These are phyloP conservation scores for Neonectria punicea DNA, from an alignment of 2,329 filamentous ascomycete species.

Conservation along the genomic window DNA sequence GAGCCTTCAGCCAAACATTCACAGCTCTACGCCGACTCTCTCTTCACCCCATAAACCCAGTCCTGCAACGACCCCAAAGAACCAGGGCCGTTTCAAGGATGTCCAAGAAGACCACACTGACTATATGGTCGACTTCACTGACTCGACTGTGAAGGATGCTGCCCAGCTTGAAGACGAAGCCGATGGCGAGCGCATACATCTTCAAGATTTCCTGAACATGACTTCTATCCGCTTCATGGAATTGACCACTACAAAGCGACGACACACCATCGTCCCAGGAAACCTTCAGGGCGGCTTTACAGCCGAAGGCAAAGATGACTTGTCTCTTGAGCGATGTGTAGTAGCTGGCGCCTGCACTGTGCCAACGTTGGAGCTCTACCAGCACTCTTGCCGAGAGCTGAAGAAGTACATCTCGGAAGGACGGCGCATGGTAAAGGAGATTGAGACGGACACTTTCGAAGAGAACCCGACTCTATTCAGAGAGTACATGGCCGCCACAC, in stretches of 20 bases:
- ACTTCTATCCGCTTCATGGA: conserved; percentile 99
- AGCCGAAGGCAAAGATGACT: conserved; percentile 58
- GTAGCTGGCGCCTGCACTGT: conserved; percentile 91
- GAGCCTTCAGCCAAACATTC: conserved; percentile 55
- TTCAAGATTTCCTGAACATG: conserved; percentile 94
- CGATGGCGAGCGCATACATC: conserved; percentile 72
- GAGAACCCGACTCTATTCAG: conserved; percentile 92
- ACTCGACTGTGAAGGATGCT: conserved; percentile 53
- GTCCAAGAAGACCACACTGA: conserved; percentile 60
- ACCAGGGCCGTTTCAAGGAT: conserved; percentile 66
- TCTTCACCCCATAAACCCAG: conserved; percentile 60
- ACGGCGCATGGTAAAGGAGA: conserved; percentile 86
- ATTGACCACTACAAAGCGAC: conserved; percentile 92
- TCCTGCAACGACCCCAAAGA: conserved; percentile 64
- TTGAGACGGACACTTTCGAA: conserved; percentile 87
- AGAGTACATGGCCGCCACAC: conserved; percentile 87
- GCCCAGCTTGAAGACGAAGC: conserved; percentile 59
- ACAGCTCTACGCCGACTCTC: conserved; percentile 54
- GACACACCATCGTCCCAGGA: conserved; percentile 79
- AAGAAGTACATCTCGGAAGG: conserved; percentile 98
- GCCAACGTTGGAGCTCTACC: conserved; percentile 93
- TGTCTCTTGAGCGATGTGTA: conserved; percentile 79
- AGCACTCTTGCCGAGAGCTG: conserved; percentile 93
- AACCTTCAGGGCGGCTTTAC: conserved; percentile 55
- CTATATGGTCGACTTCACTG: conserved; percentile 57